Conservation (phyloP, 108 stramenopile genomes). For the Cyclotella baltica region DNA sequence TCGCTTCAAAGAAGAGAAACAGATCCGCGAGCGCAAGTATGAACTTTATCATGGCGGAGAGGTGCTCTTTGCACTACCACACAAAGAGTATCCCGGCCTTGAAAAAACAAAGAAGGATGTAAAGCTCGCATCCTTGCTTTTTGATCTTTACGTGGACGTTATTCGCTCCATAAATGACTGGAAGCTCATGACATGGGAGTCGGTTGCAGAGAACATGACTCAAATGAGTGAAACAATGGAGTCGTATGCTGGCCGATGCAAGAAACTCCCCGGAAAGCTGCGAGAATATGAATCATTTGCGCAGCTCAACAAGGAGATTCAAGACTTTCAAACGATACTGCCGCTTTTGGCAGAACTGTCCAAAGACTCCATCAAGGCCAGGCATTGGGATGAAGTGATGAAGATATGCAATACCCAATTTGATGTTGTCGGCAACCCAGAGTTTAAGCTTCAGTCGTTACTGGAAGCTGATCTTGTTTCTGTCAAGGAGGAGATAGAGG, state of each 20-base stretch:
- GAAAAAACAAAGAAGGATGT: conserved; percentile 86
- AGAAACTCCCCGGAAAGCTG: conserved; percentile 87
- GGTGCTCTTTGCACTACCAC: conserved; percentile 83
- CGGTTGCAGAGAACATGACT: conserved; percentile 70
- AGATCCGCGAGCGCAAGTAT: conserved; percentile 87
- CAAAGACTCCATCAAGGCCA: conserved; percentile 83
- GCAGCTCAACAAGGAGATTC: conserved; percentile 80
- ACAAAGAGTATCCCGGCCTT: conserved; percentile 86
- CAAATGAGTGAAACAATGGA: conserved; percentile 88
- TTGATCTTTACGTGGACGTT: conserved; percentile 88
- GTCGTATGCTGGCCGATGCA: conserved; percentile 74
- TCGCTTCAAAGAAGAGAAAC: conserved; percentile 86
- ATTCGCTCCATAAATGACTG: conserved; percentile 84
- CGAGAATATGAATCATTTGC: conserved; percentile 87
- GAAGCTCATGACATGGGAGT: conserved; percentile 83
- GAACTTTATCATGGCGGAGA: conserved; percentile 89
- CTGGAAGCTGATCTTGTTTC: conserved; percentile 63
- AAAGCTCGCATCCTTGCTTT: conserved; percentile 85
- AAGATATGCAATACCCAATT: conserved; percentile 71
- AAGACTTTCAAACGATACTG: conserved; percentile 86
- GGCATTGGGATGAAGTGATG: conserved; percentile 91
- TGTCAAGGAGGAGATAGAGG: conserved; percentile 79
- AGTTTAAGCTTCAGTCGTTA: conserved; percentile 79
- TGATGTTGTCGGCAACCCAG: conserved; percentile 73
- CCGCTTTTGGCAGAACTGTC: conserved; percentile 87